Evolutionary conservation across 106 monocot genomes (phyloP).

Genomic region (Dendrobium huoshanense): DNA sequence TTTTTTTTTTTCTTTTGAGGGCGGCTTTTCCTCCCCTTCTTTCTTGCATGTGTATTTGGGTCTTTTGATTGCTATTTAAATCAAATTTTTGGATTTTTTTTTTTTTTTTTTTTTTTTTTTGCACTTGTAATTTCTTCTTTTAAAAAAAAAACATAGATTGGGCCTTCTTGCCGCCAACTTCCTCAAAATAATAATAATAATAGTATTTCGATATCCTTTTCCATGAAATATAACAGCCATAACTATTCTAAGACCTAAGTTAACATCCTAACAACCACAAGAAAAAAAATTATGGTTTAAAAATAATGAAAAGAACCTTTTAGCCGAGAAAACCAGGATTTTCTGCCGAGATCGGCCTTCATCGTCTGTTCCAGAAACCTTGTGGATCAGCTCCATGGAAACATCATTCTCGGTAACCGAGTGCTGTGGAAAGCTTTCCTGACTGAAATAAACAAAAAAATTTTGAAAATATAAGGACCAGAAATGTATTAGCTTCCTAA

Average conservation of each 20-base stretch:
- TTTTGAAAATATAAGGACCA: background rate
- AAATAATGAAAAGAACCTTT: conserved; percentile 39
- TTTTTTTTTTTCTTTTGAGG: no score
- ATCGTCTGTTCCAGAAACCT: conserved; percentile 73
- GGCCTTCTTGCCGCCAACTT: no score
- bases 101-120: no score
- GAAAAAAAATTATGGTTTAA: conserved; percentile 4
- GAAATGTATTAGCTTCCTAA: background rate
- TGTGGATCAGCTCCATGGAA: conserved; percentile 88
- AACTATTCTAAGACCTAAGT: background rate
- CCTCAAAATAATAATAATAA: no score
- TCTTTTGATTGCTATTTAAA: no score
- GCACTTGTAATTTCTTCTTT: no score
- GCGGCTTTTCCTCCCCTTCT: no score
- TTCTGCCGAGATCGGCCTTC: conserved; percentile 89
- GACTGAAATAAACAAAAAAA: conserved; percentile 33
- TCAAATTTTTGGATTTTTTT: no score
- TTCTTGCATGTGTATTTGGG: no score
- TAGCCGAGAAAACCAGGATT: conserved; percentile 90
- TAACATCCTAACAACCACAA: background rate
- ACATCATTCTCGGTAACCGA: conserved; percentile 40
- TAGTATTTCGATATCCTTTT: background rate
- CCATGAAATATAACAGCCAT: background rate
- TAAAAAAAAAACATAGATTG: no score
- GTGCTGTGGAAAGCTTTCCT: conserved; percentile 44